These are phyloP conservation scores for Diospyros lotus DNA, from an alignment of 148 eudicot species.

Conservation along the genomic window DNA sequence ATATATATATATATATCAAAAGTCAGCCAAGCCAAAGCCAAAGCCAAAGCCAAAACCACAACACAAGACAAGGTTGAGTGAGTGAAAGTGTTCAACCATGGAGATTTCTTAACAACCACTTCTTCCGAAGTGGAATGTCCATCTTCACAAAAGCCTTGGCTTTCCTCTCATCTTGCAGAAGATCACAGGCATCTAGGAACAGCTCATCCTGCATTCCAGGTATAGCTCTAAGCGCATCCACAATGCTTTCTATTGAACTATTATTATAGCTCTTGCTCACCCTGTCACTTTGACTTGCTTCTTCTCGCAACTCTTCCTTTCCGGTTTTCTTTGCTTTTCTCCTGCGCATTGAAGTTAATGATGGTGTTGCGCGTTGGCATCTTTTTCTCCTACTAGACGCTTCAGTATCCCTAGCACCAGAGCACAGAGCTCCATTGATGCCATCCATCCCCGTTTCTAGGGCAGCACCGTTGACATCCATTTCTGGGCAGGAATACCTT, in stretches of 20 bases:
- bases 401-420: neutral
- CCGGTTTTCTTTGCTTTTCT: conserved; percentile 11
- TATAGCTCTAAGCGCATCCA: conserved; percentile 14
- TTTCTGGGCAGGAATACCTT: neutral
- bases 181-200: conserved; percentile 15
- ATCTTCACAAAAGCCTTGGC: conserved; percentile 10
- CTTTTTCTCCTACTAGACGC: neutral
- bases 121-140: conserved; percentile 6
- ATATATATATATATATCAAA: too few relatives aligned
- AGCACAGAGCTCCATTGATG: conserved; percentile 1
- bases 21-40: too few relatives aligned
- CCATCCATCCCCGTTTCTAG: conserved; percentile 1
- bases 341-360: neutral
- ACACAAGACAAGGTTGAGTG: too few relatives aligned
- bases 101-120: conserved; percentile 7
- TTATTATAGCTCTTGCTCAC: neutral
- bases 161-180: conserved; percentile 15
- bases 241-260: conserved; percentile 10
- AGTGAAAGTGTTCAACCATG: too few relatives aligned
- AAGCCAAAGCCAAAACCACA: too few relatives aligned
- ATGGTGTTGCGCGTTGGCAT: neutral
- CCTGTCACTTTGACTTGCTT: neutral
- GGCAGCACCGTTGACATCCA: neutral
- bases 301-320: conserved; percentile 1
- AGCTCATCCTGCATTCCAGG: conserved; percentile 12